Evolutionary conservation across 495 filamentous ascomycete species (phyloP), one percentile per base, ranked within the genome.

Genomic region (Massariosphaeria phaeospora): DNA sequence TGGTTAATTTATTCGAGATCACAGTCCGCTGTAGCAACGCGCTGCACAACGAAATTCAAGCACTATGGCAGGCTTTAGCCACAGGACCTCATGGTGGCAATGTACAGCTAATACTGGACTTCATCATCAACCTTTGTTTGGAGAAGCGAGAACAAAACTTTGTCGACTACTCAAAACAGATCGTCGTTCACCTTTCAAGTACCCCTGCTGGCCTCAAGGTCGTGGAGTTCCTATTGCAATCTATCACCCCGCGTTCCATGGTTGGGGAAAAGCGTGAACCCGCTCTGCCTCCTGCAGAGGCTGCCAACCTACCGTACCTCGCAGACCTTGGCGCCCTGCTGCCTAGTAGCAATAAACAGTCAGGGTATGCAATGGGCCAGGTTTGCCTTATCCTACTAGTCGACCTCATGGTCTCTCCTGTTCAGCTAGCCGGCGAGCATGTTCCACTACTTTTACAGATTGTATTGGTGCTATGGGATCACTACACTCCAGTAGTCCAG

Each of bases 71-170:
- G 73, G 93, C 93, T 3, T 74, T 98, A 15, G 93, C 91, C 0
- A 96, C 91, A 3, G 94, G 91, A 1, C 91, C 89, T 0, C 84
- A 95, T 71, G 85, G 81, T 3, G 93, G 91, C n/a, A 98, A 98
- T 66, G 93, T 97, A 24, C 85, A 93, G 56, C 77, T 97, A 15
- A 85, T 96, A 9, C 78, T 98, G 3, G 88, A 98, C 66, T 98
- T 97, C 65, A 91, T 97, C 67, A 96, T 97, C 67, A 82, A 78
- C 21, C 79, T 96, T 5, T 97, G 93, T 59, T 69, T 97, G 27
- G 94, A 98, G 55, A 83, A 89, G 40, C 82, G 91, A 46, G 93
- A 98, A 61, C 94, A 97, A 57, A 96, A 95, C 57, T 96, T 96
- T 71, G 90, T 98, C 38, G 88, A 95, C 56, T 96, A 88, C 66